phyloP scores from a whole-genome alignment of 805 yeast species.

The Nakazawaea holstii region DNA sequence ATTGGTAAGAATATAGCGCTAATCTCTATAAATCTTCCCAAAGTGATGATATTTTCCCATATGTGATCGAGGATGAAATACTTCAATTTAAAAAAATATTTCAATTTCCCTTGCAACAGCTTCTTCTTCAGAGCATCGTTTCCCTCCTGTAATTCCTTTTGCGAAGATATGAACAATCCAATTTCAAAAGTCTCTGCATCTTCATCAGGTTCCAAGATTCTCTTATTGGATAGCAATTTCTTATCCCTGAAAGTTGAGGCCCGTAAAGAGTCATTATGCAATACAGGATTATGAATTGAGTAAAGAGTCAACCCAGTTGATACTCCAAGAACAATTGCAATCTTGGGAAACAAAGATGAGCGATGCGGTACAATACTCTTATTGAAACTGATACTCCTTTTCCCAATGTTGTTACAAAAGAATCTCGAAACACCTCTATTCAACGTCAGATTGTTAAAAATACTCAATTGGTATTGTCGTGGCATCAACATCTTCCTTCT shows the following conservation, averaged over 20 bases:
- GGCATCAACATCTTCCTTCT: not conserved
- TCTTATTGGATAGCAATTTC: conserved; percentile 19
- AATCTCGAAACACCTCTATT: not conserved
- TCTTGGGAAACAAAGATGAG: not conserved
- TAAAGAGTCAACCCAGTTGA: not conserved
- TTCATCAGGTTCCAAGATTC: conserved; percentile 38
- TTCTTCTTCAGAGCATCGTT: conserved; percentile 26
- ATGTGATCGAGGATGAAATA: conserved; percentile 48
- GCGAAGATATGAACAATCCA: conserved; percentile 59
- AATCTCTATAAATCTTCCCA: conserved; percentile 65
- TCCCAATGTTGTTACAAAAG: not conserved
- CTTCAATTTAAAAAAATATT: conserved; percentile 33
- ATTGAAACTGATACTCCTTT: not conserved
- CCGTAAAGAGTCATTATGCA: not conserved
- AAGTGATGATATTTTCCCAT: conserved; percentile 64
- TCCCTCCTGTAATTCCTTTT: conserved; percentile 42
- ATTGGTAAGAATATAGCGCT: conserved; percentile 67
- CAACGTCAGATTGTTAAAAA: not conserved
- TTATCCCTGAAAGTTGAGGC: conserved; percentile 13
- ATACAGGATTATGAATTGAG: not conserved
- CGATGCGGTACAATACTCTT: not conserved
- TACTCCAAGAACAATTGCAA: not conserved
- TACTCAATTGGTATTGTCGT: not conserved
- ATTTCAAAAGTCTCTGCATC: conserved; percentile 63
- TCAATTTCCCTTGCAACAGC: conserved; percentile 11